These are phyloP conservation scores for Candida parachauliodes DNA, from an alignment of 805 yeast species.

Conservation along the genomic window DNA sequence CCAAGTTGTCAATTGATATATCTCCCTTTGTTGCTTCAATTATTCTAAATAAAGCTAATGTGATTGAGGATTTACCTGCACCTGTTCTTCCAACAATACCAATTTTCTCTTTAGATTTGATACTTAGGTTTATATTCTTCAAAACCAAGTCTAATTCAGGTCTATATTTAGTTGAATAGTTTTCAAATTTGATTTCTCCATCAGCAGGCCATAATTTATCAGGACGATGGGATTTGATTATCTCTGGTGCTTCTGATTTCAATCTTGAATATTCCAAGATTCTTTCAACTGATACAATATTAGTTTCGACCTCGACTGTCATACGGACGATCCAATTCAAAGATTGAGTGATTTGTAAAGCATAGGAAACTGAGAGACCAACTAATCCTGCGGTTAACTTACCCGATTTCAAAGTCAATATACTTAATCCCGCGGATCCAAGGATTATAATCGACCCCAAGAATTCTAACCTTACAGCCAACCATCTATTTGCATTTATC, in stretches of 20 bases:
- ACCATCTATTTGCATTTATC: slow-evolving; percentile 93
- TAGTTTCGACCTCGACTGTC: slow-evolving; percentile 98
- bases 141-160: slow-evolving; percentile 44
- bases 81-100: slow-evolving; percentile 48
- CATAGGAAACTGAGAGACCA: slow-evolving; percentile 91
- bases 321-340: slow-evolving; percentile 97
- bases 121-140: slow-evolving; percentile 32
- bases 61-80: slow-evolving; percentile 44
- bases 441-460: slow-evolving; percentile 86
- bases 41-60: slow-evolving; percentile 42
- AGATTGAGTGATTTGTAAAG: slow-evolving; percentile 88
- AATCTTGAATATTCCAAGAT: slow-evolving; percentile 82
- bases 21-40: slow-evolving; percentile 37
- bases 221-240: slow-evolving; percentile 65
- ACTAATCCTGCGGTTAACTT: slow-evolving; percentile 82
- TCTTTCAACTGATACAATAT: slow-evolving; percentile 95
- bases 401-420: slow-evolving; percentile 66
- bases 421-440: slow-evolving; percentile 79
- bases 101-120: slow-evolving; percentile 37
- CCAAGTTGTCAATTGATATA: slow-evolving; percentile 32
- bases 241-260: slow-evolving; percentile 78
- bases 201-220: slow-evolving; percentile 32
- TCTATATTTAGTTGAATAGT: slow-evolving; percentile 41
- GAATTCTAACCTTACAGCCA: slow-evolving; percentile 89
- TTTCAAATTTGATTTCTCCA: slow-evolving; percentile 34